Base-by-base conservation (phyloP, 2,329 filamentous ascomycete species). In the Cladophialophora yegresii region DNA sequence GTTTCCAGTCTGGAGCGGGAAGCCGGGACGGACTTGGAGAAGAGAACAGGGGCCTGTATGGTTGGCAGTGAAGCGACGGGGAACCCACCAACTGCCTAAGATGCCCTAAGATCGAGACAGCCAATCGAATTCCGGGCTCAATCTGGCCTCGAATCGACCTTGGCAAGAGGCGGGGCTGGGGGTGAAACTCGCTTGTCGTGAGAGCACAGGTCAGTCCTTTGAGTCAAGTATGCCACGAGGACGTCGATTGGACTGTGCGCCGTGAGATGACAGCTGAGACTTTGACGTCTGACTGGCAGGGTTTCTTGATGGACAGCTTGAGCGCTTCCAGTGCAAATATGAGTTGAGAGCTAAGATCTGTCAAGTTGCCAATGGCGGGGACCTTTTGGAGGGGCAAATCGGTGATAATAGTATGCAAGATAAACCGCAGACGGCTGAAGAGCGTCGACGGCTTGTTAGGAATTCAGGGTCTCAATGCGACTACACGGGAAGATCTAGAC, bases 191-290 rank as follows among this genome's bases (percentile, higher is more conserved):
- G 50, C 20, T 36, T 43, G 36, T 33, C 16, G 40, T 23, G 40
- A 30, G 23, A 40, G 55, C 40, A 58, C 55, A 58, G 43, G 55
- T 57, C 55, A 32, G 23, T 23, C 47, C 40, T 47, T 30, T 59
- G 57, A 59, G 16, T 59, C 57, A 59, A 40, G 30, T 45, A 58
- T 47, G 55, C 55, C 55, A 58, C 55, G n/a, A 59, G 20, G 43
- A 23, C 30, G 22, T 51, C 50, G 51, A 56, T 56, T 57, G 53
- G 60, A 62, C 60, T 53, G 53, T 56, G 54, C 43, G 40, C 13
- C 45, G 7, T 50, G 47, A 20, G 47, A 26, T 50, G 47, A 26
- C 47, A 26, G 47, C 40, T 47, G 26, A 33, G 51, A 26, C 30
- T 56, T 56, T 32, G 54, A 49, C 54, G 47, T 26, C 55, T 62